phyloP scores from a whole-genome alignment of 371 early-diverging fungal species.

The Saksenaea oblongispora region DNA sequence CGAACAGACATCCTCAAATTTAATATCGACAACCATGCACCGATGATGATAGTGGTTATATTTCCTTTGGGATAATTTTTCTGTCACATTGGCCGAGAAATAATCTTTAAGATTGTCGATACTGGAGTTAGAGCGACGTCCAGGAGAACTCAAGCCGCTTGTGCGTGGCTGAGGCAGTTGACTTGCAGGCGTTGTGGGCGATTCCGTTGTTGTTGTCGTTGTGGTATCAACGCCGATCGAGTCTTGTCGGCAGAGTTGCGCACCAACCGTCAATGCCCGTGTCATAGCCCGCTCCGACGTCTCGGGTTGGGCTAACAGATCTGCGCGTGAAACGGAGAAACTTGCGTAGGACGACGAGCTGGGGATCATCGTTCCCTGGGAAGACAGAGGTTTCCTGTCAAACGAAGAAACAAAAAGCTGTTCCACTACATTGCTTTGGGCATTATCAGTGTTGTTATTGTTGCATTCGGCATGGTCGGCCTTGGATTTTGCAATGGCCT shows the following conservation, averaged over 20 bases:
- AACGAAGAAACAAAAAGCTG: slow-evolving; percentile 26
- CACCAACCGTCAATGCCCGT: neutral
- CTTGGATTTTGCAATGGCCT: slow-evolving; percentile 13
- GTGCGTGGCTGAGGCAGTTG: neutral
- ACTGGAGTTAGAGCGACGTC: slow-evolving; percentile 15
- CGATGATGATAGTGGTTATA: slow-evolving; percentile 20
- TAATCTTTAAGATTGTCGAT: slow-evolving; percentile 22
- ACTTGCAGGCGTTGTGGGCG: slow-evolving; percentile 4
- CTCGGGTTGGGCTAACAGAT: slow-evolving; percentile 3
- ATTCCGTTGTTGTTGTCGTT: neutral
- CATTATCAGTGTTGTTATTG: neutral
- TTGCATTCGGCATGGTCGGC: slow-evolving; percentile 7
- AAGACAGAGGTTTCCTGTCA: slow-evolving; percentile 9
- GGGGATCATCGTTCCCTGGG: slow-evolving; percentile 3
- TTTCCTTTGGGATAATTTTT: slow-evolving; percentile 19
- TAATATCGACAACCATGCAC: slow-evolving; percentile 21
- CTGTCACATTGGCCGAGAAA: slow-evolving; percentile 19
- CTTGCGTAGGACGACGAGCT: slow-evolving; percentile 11
- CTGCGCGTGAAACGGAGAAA: slow-evolving; percentile 8
- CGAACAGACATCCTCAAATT: slow-evolving; percentile 29
- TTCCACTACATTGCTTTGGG: slow-evolving; percentile 12
- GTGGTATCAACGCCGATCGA: neutral
- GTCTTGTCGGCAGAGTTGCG: slow-evolving; percentile 7
- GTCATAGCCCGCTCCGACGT: neutral
- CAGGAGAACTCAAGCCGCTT: neutral